A percentile compares a stretch with the other conserved stretches of the same genome.
Conservation (phyloP, 441 rosid species). For the Corymbia calophylla region DNA sequence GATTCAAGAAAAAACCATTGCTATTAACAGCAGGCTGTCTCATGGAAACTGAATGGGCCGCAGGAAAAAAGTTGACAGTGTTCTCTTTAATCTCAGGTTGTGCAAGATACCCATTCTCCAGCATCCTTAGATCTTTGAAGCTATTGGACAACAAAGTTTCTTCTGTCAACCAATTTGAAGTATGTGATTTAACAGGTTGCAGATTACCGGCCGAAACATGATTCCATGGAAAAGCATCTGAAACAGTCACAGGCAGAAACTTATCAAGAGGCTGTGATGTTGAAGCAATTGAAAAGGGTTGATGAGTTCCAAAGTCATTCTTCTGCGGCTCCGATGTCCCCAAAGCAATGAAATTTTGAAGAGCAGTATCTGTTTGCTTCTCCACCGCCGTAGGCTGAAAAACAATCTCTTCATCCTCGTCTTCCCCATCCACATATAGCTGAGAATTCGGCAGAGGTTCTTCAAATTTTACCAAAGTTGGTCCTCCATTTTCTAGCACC, state of each 20-base stretch:
- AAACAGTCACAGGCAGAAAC: neutral
- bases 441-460: slow-evolving; percentile 24
- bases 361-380: neutral
- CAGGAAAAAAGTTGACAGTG: slow-evolving; percentile 24
- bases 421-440: slow-evolving; percentile 50
- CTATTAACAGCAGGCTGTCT: slow-evolving; percentile 35
- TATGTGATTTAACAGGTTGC: slow-evolving; percentile 36
- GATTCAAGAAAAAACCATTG: slow-evolving; percentile 29
- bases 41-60: slow-evolving; percentile 19
- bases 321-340: neutral
- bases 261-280: neutral
- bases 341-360: neutral
- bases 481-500: slow-evolving; percentile 25
- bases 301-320: neutral
- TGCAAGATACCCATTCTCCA: slow-evolving; percentile 49
- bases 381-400: slow-evolving; percentile 54
- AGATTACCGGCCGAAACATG: neutral
- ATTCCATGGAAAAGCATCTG: neutral
- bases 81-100: slow-evolving; percentile 49
- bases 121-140: slow-evolving; percentile 45
- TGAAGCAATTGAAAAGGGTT: neutral
- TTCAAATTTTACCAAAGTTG: slow-evolving; percentile 18
- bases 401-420: slow-evolving; percentile 91
- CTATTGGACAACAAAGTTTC: slow-evolving; percentile 45
- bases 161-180: slow-evolving; percentile 47